These are phyloP conservation scores for Knufia fluminis DNA, from an alignment of 2,329 filamentous ascomycete species.

Conservation along the genomic window DNA sequence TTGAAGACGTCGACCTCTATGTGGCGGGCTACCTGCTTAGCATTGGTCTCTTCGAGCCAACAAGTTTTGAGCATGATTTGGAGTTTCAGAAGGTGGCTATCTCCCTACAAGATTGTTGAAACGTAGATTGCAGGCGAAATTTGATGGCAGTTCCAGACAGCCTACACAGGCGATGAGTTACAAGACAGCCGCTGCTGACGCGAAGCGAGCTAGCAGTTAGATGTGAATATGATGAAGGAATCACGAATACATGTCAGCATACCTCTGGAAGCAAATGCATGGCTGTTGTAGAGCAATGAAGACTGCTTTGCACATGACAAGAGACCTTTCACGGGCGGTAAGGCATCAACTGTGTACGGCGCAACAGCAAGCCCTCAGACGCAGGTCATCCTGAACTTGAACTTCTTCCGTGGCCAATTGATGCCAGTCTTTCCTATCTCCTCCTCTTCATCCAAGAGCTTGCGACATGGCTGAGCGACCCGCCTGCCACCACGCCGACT, in stretches of 20 bases:
- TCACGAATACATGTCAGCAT: not conserved
- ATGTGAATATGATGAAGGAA: not conserved
- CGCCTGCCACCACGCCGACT: too few relatives aligned
- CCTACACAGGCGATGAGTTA: not conserved
- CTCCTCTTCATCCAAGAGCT: too few relatives aligned
- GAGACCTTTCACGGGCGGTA: too few relatives aligned
- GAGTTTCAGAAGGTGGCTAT: constrained; percentile 3
- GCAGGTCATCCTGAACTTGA: too few relatives aligned
- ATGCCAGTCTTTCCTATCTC: too few relatives aligned
- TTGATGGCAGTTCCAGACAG: not conserved
- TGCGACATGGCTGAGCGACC: too few relatives aligned
- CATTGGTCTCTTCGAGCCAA: not conserved
- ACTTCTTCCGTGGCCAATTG: too few relatives aligned
- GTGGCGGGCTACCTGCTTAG: not conserved
- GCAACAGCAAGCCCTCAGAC: too few relatives aligned
- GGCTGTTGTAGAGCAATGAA: too few relatives aligned
- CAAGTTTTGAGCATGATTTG: constrained; percentile 6
- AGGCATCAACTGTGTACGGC: too few relatives aligned
- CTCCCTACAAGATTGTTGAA: not conserved
- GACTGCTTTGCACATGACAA: too few relatives aligned
- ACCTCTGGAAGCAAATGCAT: too few relatives aligned
- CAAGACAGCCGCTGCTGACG: not conserved
- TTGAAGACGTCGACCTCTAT: not conserved
- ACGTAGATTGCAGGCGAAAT: constrained; percentile 3
- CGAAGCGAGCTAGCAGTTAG: not conserved